These are phyloP conservation scores for Apiospora pterosperma DNA, from an alignment of 2,329 filamentous ascomycete species.

Conservation along the genomic window DNA sequence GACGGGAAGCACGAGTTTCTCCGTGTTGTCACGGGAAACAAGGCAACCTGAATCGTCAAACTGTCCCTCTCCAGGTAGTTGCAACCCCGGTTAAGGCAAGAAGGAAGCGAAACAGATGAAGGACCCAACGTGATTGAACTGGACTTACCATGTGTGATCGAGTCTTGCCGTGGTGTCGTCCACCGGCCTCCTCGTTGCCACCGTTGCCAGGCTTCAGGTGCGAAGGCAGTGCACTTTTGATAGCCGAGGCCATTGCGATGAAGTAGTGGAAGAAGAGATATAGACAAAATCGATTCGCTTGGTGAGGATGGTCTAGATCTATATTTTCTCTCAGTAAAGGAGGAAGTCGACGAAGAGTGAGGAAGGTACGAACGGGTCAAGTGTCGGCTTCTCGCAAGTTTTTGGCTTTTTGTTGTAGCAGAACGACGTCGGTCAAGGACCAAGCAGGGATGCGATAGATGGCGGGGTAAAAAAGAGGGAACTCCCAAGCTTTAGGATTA, in stretches of 20 bases:
- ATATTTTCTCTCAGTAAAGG: background rate
- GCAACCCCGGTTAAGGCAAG: background rate
- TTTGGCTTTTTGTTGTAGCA: constrained; percentile 3
- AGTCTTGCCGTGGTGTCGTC: constrained; percentile 79
- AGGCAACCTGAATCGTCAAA: background rate
- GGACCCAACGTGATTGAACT: background rate
- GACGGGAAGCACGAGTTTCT: background rate
- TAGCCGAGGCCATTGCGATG: constrained; percentile 62
- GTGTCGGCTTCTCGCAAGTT: background rate
- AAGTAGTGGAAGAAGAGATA: constrained; percentile 1
- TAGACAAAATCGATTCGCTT: background rate
- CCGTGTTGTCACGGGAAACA: background rate
- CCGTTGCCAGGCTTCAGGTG: constrained; percentile 70
- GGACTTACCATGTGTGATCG: constrained; percentile 81
- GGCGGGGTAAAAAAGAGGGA: constrained; percentile 6
- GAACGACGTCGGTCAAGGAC: constrained; percentile 2
- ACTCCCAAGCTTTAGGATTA: constrained; percentile 1
- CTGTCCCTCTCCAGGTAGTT: background rate
- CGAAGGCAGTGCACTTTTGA: constrained; percentile 74
- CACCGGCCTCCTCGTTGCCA: constrained; percentile 49
- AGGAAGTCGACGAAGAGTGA: background rate
- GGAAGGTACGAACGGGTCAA: background rate
- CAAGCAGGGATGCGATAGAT: background rate
- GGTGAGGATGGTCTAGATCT: background rate
- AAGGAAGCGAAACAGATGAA: background rate